Base-by-base conservation (phyloP, 2,329 filamentous ascomycete genomes). In the Arthrobotrys pseudoclavata region DNA sequence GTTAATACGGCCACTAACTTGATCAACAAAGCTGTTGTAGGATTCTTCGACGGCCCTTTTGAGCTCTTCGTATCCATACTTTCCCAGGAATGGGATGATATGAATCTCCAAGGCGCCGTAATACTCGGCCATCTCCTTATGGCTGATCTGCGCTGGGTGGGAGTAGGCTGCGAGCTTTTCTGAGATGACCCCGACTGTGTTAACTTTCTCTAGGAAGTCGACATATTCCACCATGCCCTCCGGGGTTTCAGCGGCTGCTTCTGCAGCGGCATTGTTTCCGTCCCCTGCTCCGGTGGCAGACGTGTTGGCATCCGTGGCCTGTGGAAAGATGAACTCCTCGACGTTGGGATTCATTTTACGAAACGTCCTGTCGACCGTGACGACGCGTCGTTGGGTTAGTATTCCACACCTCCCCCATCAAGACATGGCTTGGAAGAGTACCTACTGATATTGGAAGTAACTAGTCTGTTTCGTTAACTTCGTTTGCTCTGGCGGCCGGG, bases 141-240 rank as follows among this genome's bases (percentile, higher is more conserved):
- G 24, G n/a, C 20, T 26, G 34, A 37, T 42, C 13, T 55, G 50
- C 12, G 4, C 0, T 3, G 31, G 48, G 7, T 57, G 6, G 37
- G 7, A 1, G 22, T 40, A 52, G 4, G 57, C 31, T 1, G 15
- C 37, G 4, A 45, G 13, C 3, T 22, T 47, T 24, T 6, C 37
- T 0, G 40, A n/a, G n/a, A 76, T 40, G 0, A 42, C 37, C 5
- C 26, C 50, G 18, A 48, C 71, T 0, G 48, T 57, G 12, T 60
- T 31, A n/a, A 76, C 4, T 7, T 60, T 52, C 34, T 60, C 20
- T 10, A 76, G 37, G 29, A 50, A 34, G 20, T 69, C n/a, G 13
- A 24, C n/a, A 40, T 69, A 76, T 4, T 76, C 55, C 1, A 26
- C 50, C 45, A 47, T 64, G 6, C 57, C 71, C 34, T 70, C 57